A percentile compares a stretch with the other conserved stretches of the same genome.
Conservation (phyloP, 2,329 filamentous ascomycete genomes). For the Thelonectria discophora region DNA sequence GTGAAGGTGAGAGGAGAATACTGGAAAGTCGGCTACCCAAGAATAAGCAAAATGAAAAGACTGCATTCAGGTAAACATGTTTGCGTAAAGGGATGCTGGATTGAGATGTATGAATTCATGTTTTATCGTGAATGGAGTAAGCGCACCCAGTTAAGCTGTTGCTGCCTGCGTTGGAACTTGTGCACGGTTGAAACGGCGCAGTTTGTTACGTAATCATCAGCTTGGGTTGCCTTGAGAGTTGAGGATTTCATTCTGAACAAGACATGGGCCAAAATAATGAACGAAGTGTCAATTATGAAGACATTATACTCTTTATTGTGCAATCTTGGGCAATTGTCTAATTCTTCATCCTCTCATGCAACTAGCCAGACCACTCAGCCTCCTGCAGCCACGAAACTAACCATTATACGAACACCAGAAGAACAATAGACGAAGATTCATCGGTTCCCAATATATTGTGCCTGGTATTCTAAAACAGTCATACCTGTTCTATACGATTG, state of each 20-base stretch:
- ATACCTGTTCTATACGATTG: too few species aligned
- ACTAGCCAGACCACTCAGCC: too few species aligned
- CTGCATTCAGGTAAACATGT: neutral
- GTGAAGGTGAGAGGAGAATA: neutral
- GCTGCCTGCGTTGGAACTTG: constrained; percentile 1
- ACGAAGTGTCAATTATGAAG: neutral
- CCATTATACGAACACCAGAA: too few species aligned
- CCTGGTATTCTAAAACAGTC: too few species aligned
- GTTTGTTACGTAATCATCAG: neutral
- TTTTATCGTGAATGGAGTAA: neutral
- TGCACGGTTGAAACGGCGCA: neutral
- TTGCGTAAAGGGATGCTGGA: neutral
- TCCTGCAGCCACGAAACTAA: too few species aligned
- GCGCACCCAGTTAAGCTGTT: neutral
- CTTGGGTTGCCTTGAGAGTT: too few species aligned
- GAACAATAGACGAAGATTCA: too few species aligned
- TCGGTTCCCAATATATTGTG: too few species aligned
- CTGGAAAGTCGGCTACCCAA: neutral
- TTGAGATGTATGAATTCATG: neutral
- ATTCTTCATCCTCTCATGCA: too few species aligned
- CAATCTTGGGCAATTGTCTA: too few species aligned
- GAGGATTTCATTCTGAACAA: neutral
- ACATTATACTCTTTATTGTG: too few species aligned
- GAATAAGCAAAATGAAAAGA: neutral
- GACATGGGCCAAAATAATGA: too few species aligned